Conservation (phyloP, 2,329 filamentous ascomycete species). For the Trichophyton verrucosum region DNA sequence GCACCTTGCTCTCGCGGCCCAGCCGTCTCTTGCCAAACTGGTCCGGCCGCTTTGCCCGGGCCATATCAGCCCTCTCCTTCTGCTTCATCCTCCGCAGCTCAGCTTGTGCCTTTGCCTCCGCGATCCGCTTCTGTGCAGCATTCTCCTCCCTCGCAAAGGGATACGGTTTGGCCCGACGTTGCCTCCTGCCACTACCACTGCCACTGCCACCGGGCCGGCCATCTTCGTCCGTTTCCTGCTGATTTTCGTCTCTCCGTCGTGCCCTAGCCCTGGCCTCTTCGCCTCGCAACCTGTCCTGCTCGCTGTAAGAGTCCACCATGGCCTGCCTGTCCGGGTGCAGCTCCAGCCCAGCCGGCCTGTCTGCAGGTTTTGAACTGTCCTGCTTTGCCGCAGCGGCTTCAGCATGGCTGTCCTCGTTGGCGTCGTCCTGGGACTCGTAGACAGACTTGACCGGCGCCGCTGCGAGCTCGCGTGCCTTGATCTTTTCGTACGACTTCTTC, state of each 20-base stretch:
- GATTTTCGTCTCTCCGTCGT: slow-evolving; percentile 1
- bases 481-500: slow-evolving; percentile 81
- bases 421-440: slow-evolving; percentile 21
- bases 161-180: slow-evolving; percentile 31
- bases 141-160: slow-evolving; percentile 56
- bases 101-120: slow-evolving; percentile 51
- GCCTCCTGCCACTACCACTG: slow-evolving; percentile 18
- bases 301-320: slow-evolving; percentile 38
- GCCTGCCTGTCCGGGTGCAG: slow-evolving; percentile 50
- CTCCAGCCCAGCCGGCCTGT: neutral
- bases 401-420: slow-evolving; percentile 21
- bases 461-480: slow-evolving; percentile 52
- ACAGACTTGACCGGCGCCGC: slow-evolving; percentile 22
- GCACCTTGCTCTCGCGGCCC: slow-evolving; percentile 63
- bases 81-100: slow-evolving; percentile 56
- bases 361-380: slow-evolving; percentile 19
- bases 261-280: neutral
- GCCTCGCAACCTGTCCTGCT: neutral
- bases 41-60: slow-evolving; percentile 48
- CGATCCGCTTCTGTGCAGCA: slow-evolving; percentile 50
- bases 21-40: slow-evolving; percentile 63
- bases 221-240: slow-evolving; percentile 15
- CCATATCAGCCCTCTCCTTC: slow-evolving; percentile 56
- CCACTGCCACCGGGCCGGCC: slow-evolving; percentile 19
- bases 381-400: slow-evolving; percentile 13